A percentile compares a stretch with the other conserved stretches of the same genome.
Conservation (phyloP, 257 asterid genomes). For the Solanum raphanifolium region DNA sequence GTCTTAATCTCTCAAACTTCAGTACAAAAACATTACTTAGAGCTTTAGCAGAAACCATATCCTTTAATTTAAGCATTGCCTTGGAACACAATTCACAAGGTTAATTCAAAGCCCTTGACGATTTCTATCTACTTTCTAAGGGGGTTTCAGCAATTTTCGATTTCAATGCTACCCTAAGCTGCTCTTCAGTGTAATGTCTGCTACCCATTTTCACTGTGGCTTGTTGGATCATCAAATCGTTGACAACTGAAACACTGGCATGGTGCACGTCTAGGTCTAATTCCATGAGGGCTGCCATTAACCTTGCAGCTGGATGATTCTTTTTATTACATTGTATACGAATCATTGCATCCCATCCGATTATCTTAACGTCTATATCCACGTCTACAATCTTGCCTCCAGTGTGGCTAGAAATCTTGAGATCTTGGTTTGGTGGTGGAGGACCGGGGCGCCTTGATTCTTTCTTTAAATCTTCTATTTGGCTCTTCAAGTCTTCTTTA, state of each 20-base stretch:
- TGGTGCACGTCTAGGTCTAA: conserved; percentile 19
- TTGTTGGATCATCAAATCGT: conserved; percentile 19
- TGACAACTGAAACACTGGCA: conserved; percentile 21
- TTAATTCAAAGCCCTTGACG: background rate
- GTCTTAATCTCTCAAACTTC: background rate
- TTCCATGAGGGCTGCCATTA: conserved; percentile 21
- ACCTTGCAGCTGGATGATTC: conserved; percentile 19
- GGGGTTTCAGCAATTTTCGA: background rate
- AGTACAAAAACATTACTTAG: background rate
- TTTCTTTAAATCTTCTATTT: background rate
- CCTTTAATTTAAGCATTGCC: background rate
- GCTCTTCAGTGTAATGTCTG: conserved; percentile 14
- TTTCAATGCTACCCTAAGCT: conserved; percentile 10
- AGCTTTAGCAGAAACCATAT: background rate
- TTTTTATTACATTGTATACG: conserved; percentile 11
- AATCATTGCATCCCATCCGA: conserved; percentile 25
- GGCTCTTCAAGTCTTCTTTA: background rate
- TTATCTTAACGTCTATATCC: conserved; percentile 16
- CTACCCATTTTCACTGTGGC: conserved; percentile 16
- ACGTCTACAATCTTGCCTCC: background rate
- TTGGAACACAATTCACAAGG: background rate
- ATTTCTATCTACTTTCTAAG: background rate
- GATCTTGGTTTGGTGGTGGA: background rate
- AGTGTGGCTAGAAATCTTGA: background rate
- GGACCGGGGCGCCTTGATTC: background rate